These are phyloP conservation scores for Solanum hybrid DNA, from an alignment of 305 asterid genomes.

Conservation along the genomic window DNA sequence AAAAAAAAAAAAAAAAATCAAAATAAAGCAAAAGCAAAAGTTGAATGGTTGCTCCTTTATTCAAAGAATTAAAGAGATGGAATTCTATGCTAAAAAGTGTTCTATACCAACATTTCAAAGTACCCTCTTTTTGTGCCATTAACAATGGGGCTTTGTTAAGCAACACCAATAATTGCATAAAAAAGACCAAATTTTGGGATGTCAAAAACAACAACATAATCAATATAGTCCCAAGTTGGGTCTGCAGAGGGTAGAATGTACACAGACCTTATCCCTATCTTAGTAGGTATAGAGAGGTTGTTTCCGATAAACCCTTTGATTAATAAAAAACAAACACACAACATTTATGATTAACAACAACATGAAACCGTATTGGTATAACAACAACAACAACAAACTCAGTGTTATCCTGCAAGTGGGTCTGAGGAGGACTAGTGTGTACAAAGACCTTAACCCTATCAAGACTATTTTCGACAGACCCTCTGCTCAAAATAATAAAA, in stretches of 20 bases:
- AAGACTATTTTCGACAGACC: neutral
- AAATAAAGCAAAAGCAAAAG: conserved; percentile 36
- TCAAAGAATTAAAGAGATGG: neutral
- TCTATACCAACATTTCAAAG: neutral
- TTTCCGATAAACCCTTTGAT: neutral
- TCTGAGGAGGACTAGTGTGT: neutral
- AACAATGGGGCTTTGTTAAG: neutral
- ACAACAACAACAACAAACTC: neutral
- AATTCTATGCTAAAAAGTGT: conserved; percentile 9
- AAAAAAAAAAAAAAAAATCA: conserved; percentile 11
- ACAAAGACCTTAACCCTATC: neutral
- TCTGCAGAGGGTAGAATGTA: neutral
- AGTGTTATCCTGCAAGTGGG: neutral
- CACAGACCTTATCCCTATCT: neutral
- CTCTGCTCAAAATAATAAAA: neutral
- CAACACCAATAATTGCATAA: neutral
- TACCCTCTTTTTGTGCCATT: conserved; percentile 2
- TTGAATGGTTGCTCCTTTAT: conserved; percentile 4
- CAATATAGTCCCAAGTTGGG: neutral
- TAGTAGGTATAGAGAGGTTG: neutral
- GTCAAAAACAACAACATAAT: neutral
- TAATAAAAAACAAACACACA: neutral
- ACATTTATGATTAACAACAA: neutral
- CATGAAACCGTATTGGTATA: neutral
- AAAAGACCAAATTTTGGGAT: neutral